Evolutionary conservation across 129 eudicot species (phyloP), one percentile per base, ranked within the genome.

Genomic region (Artemisia tridentata): DNA sequence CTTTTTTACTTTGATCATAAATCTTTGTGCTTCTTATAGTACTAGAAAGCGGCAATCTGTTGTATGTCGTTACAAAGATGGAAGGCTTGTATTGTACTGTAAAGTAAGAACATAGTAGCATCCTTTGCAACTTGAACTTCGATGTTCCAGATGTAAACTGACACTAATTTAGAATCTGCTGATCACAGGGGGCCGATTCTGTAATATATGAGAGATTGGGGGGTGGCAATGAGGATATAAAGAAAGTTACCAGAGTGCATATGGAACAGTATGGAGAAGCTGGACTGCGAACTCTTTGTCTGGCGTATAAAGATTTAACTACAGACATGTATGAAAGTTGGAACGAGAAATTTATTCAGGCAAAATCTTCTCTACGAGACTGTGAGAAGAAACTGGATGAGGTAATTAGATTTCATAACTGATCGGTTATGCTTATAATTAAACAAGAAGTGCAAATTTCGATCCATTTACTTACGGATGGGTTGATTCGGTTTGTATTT

Each of bases 1-100:
- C 41, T 66, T 38, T 38, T 38, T 38, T 2, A 29, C 66, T 64
- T 21, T 78, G 67, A 72, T 43, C 41, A 10, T 61, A 45, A 75
- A 34, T 63, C 8, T 10, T 17, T 56, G 50, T 78, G 25, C 43
- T 78, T 69, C 41, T 51, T 80, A 57, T 75, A 93, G 98, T 82
- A 86, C 93, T 58, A 85, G 98, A 82, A 93, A 93, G 90, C 86
- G 98, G 72, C 98, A 93, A 75, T 93, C 98, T 74, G 98, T 93
- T 71, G 88, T 93, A 45, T 89, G 98, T 57, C 95, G 98, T 38
- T 93, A 85, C 71, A 86, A 82, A 16, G 84, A 93, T 80, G 98
- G 96, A 41, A 87, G 92, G 79, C 92, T 89, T 79, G 96, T 93
- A 21, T 75, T 93, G 70, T 93, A 93, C 84, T 93, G 98, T 84